A percentile compares a stretch with the other conserved stretches of the same genome.
Evolutionary conservation across 2,329 filamentous ascomycete species (phyloP).

Genomic region (Ascochyta pisi): DNA sequence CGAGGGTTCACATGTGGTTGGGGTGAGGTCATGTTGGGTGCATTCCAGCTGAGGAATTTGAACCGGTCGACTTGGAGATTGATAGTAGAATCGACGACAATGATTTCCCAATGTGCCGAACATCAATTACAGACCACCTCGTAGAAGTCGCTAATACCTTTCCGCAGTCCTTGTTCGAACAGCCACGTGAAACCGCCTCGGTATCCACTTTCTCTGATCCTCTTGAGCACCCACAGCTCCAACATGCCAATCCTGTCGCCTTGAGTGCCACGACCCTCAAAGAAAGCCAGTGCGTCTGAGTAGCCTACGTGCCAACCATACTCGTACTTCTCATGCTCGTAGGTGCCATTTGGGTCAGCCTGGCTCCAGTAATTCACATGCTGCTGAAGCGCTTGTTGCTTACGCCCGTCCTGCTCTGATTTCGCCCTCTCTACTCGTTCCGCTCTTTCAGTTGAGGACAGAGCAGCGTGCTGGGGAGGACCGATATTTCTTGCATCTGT

Average conservation of each 20-base stretch:
- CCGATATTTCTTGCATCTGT: slow-evolving; percentile 52
- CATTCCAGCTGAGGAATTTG: slow-evolving; percentile 18
- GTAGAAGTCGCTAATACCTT: slow-evolving; percentile 54
- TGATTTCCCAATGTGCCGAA: background rate
- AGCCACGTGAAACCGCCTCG: slow-evolving; percentile 58
- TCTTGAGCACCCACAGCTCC: slow-evolving; percentile 65
- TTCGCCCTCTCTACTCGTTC: slow-evolving; percentile 50
- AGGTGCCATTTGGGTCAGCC: slow-evolving; percentile 52
- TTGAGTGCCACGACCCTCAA: slow-evolving; percentile 48
- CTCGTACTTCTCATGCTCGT: slow-evolving; percentile 62
- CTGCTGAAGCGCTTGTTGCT: slow-evolving; percentile 45
- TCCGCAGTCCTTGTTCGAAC: slow-evolving; percentile 58
- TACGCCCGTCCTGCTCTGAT: slow-evolving; percentile 46
- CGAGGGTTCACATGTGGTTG: slow-evolving; percentile 3
- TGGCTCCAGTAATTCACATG: slow-evolving; percentile 61
- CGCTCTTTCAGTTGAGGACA: slow-evolving; percentile 21
- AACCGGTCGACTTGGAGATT: slow-evolving; percentile 9
- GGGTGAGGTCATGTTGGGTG: slow-evolving; percentile 1
- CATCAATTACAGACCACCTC: slow-evolving; percentile 26
- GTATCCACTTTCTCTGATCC: slow-evolving; percentile 60
- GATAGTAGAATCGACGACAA: background rate
- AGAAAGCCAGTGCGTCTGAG: slow-evolving; percentile 62
- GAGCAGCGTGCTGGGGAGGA: slow-evolving; percentile 44
- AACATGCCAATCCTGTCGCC: slow-evolving; percentile 63
- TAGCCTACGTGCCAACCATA: slow-evolving; percentile 65